Evolutionary conservation across 179 eudicot genomes (phyloP).

Genomic region (Spergularia azorica): DNA sequence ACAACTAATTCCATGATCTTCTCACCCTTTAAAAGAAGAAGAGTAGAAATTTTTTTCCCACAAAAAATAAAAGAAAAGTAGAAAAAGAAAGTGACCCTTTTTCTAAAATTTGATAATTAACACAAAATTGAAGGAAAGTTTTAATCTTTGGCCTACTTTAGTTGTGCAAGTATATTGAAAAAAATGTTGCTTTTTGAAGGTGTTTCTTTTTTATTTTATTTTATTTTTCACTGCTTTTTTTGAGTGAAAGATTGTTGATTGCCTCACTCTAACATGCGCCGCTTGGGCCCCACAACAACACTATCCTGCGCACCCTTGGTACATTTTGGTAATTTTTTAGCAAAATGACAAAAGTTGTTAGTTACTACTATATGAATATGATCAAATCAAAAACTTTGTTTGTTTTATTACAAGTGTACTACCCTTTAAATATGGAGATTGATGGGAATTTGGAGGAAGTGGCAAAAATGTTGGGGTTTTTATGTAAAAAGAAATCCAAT

Average conservation of each 20-base stretch:
- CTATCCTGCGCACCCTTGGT: constrained; percentile 15
- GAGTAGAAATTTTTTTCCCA: constrained; percentile 5
- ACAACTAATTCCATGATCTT: constrained; percentile 33
- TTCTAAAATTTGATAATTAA: constrained; percentile 20
- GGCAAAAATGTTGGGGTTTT: constrained; percentile 27
- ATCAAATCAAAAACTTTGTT: too few relatives aligned
- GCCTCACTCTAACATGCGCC: constrained; percentile 33
- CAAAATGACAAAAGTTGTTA: neutral
- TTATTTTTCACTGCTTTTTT: neutral
- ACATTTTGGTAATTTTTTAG: constrained; percentile 25
- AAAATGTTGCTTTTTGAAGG: constrained; percentile 21
- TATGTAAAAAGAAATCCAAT: constrained; percentile 24
- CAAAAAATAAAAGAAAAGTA: constrained; percentile 23
- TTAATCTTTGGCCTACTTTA: constrained; percentile 34
- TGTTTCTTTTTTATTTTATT: neutral
- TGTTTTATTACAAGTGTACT: neutral
- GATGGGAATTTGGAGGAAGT: constrained; percentile 18
- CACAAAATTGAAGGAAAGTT: constrained; percentile 31
- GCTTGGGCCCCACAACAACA: constrained; percentile 20
- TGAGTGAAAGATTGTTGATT: constrained; percentile 32
- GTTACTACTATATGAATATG: constrained; percentile 3
- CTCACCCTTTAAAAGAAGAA: constrained; percentile 20
- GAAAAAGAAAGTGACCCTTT: constrained; percentile 33
- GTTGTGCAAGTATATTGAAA: constrained; percentile 8
- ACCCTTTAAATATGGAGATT: constrained; percentile 12